Evolutionary conservation across 2,329 filamentous ascomycete genomes (phyloP).

Genomic region (Botrytis fragariae): DNA sequence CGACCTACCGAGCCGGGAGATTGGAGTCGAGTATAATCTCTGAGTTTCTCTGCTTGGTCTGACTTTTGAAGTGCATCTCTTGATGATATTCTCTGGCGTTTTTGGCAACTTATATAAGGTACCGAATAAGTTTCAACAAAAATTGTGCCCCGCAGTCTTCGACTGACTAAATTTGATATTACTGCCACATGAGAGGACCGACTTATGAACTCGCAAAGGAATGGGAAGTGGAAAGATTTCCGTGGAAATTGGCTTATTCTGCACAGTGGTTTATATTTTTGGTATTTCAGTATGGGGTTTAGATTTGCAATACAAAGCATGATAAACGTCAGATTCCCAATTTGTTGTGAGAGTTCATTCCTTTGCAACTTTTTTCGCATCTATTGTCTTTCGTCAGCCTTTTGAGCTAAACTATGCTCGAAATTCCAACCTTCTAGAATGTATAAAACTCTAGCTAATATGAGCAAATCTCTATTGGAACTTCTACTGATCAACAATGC

Average conservation of each 20-base stretch:
- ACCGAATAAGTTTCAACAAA: rapidly evolving
- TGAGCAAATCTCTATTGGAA: neutral
- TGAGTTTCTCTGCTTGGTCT: neutral
- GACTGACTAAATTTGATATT: no score
- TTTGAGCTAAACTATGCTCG: no score
- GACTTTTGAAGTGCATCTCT: rapidly evolving
- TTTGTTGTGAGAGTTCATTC: neutral
- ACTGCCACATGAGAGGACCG: no score
- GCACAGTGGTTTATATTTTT: no score
- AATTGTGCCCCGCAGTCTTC: rapidly evolving
- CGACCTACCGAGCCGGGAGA: neutral
- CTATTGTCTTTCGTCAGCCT: no score
- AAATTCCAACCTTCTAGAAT: neutral
- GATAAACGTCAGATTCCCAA: neutral
- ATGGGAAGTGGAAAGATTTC: no score
- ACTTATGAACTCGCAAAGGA: no score
- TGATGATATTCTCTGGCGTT: no score
- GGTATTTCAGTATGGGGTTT: rapidly evolving
- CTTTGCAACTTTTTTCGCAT: no score
- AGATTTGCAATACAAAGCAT: no score
- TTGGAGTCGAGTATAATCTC: neutral
- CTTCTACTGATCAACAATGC: rapidly evolving
- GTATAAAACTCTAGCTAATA: neutral
- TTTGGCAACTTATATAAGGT: neutral
- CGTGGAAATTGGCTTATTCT: no score